These are phyloP conservation scores for Apiospora arundinis DNA, from an alignment of 2,329 filamentous ascomycete genomes.

Conservation along the genomic window DNA sequence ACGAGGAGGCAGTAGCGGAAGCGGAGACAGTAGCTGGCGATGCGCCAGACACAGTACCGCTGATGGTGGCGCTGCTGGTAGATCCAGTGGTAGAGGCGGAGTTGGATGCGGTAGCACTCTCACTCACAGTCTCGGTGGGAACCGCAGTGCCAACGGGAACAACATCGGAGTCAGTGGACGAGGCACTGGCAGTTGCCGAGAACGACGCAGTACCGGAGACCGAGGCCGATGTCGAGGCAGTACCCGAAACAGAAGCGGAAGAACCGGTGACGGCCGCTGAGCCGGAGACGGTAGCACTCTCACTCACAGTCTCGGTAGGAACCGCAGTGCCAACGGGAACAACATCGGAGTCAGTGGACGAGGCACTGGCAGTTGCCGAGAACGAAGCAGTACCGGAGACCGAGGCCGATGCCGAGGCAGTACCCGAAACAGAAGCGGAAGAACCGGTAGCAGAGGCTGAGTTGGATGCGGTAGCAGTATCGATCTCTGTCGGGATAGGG, in stretches of 20 bases:
- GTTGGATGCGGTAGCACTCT: conserved; percentile 5
- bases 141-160: too few species aligned
- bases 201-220: conserved; percentile 5
- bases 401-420: not conserved
- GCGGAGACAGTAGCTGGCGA: not conserved
- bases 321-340: too few species aligned
- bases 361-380: conserved; percentile 17
- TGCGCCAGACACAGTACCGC: not conserved
- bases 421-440: not conserved
- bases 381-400: conserved; percentile 4
- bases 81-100: not conserved
- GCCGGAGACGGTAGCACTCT: not conserved
- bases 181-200: conserved; percentile 18
- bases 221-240: conserved; percentile 7
- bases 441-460: conserved; percentile 15
- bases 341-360: too few species aligned
- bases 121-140: not conserved
- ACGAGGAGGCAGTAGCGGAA: not conserved
- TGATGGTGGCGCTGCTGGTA: not conserved
- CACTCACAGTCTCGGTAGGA: too few species aligned
- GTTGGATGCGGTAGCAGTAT: not conserved
- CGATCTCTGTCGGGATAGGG: too few species aligned
- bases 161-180: too few species aligned
- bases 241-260: not conserved
- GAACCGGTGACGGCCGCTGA: conserved; percentile 9